Percentiles rank a stretch among this genome's conserved stretches.
Evolutionary conservation across 176 grass and related monocot species (phyloP).

Genomic region (Puccinellia tenuiflora): DNA sequence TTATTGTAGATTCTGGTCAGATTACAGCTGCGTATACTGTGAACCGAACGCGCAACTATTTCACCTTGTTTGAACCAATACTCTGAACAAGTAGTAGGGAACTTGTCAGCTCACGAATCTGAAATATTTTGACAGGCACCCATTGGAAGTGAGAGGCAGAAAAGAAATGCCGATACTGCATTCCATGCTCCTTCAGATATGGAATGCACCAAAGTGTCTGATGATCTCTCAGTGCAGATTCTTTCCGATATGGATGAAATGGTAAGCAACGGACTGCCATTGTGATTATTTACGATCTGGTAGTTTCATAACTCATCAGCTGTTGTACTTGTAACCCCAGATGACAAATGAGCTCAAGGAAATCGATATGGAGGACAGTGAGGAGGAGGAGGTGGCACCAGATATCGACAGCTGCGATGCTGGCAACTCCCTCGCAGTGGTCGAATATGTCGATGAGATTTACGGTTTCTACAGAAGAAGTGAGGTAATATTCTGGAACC

Average conservation of each 20-base stretch:
- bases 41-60: neutral
- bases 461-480: constrained; percentile 56
- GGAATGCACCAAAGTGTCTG: constrained; percentile 36
- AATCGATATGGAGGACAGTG: constrained; percentile 84
- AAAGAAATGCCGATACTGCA: constrained; percentile 31
- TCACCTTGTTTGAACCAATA: neutral
- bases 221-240: constrained; percentile 34
- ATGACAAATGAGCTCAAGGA: constrained; percentile 53
- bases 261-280: constrained; percentile 14
- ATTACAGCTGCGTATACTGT: neutral
- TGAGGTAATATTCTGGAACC: constrained; percentile 44
- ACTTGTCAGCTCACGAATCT: neutral
- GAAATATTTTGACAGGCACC: constrained; percentile 28
- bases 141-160: constrained; percentile 59
- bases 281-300: neutral
- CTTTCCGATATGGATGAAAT: constrained; percentile 46
- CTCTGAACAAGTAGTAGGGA: neutral
- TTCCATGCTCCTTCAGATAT: constrained; percentile 30
- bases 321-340: constrained; percentile 30
- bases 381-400: constrained; percentile 38
- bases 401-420: constrained; percentile 73
- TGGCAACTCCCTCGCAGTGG: constrained; percentile 70
- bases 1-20: neutral
- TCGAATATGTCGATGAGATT: constrained; percentile 84
- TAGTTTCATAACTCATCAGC: neutral